These are phyloP conservation scores for Aureobasidium sp. DNA, from an alignment of 2,329 filamentous ascomycete genomes.

Conservation along the genomic window DNA sequence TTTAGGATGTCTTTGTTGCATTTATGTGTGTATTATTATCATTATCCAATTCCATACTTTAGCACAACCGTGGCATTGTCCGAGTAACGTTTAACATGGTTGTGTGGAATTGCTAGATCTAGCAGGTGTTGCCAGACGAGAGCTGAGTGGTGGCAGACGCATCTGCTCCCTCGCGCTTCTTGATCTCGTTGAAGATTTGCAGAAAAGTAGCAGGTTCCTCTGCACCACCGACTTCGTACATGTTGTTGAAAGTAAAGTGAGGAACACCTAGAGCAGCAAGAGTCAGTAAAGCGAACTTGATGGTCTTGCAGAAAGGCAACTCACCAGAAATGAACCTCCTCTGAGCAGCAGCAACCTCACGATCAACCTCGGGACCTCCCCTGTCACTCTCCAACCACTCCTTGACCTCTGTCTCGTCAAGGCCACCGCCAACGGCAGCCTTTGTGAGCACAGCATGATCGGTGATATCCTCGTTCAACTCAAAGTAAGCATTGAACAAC, in stretches of 20 bases:
- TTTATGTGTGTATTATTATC: slow-evolving; percentile 6
- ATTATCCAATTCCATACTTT: neutral
- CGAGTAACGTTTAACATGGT: neutral
- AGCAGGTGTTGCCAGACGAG: slow-evolving; percentile 10
- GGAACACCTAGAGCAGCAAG: slow-evolving; percentile 49
- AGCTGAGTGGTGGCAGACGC: neutral
- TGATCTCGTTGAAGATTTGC: slow-evolving; percentile 54
- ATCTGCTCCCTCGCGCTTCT: slow-evolving; percentile 29
- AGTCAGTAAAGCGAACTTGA: neutral
- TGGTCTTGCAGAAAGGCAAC: neutral
- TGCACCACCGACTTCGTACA: slow-evolving; percentile 56
- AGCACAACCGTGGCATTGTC: neutral
- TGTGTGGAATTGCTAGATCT: neutral
- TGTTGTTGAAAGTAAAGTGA: slow-evolving; percentile 62
- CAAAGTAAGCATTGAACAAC: slow-evolving; percentile 51
- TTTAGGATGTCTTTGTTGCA: neutral
- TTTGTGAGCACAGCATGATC: slow-evolving; percentile 31
- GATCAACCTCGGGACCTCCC: slow-evolving; percentile 37
- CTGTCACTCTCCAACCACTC: slow-evolving; percentile 37
- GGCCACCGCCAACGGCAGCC: slow-evolving; percentile 35
- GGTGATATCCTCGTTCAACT: slow-evolving; percentile 40
- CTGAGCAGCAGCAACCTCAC: slow-evolving; percentile 36
- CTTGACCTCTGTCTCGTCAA: slow-evolving; percentile 34
- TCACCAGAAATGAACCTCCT: slow-evolving; percentile 40
- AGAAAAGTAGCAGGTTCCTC: slow-evolving; percentile 61